Evolutionary conservation across 1,139 yeast genomes (phyloP), one percentile per base, ranked within the genome.

Genomic region (Hansenula lynferdii): DNA sequence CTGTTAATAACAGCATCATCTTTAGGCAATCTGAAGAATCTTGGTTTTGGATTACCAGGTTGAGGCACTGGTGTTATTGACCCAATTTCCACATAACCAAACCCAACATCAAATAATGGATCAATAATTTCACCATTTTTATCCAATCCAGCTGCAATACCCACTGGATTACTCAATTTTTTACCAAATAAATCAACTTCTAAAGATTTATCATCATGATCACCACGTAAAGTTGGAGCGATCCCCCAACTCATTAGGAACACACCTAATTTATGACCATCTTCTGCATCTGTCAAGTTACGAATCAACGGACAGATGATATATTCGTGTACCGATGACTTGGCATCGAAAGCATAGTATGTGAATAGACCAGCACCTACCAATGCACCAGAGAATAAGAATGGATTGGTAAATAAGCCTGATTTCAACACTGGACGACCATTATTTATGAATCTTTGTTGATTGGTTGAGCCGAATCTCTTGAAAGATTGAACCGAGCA

Each of bases 91-190:
- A 87, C 95, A 57, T 86, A 87, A 6, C 92, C 78, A 54, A 90
- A 90, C 2, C 98, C 98, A 41, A 75, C 58, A 49, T 80, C 73
- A 53, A 82, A 80, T 43, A 90, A 69, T 0, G 90, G 67, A 50
- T 90, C 97, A 51, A 92, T 80, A n/a, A 89, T 96, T 56, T 87
- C 95, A 37, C 89, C 98, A 53, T 90, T 85, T 62, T 90, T 90
- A 60, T 90, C 98, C 48, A 90, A 73, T 11, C 98, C 98, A 25
- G 98, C 97, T 36, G 97, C 97, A 52, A 90, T 72, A 8, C 97
- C 97, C 41, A 90, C 68, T 17, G 97, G 97, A 41, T 81, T 81
- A 23, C 73, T 69, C 54, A 90, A 64, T 1, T 56, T 64, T 38
- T 67, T 72, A 7, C 87, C 89, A 57, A 85, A 84, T 1, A 80